Evolutionary conservation across 768 basidiomycete genomes (phyloP).

Genomic region (Asterophora lycoperdoides): DNA sequence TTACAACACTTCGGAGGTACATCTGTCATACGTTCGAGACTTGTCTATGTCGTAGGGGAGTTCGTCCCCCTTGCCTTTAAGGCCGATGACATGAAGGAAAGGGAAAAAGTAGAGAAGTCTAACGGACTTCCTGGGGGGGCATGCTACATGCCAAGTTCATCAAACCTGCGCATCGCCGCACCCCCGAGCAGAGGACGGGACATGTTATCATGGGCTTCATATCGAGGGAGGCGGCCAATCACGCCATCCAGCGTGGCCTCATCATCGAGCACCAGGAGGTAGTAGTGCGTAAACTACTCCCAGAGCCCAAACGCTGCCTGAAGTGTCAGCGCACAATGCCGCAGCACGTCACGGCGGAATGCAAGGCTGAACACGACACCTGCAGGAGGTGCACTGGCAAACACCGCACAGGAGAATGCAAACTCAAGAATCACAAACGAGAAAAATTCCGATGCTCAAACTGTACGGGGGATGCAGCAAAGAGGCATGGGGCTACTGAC

Average conservation of each 20-base stretch:
- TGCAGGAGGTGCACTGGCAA: constrained; percentile 15
- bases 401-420: constrained; percentile 20
- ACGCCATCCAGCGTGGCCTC: constrained; percentile 7
- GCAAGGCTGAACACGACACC: constrained; percentile 3
- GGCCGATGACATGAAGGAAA: neutral
- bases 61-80: constrained; percentile 20
- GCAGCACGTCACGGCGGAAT: constrained; percentile 12
- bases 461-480: constrained; percentile 15
- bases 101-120: constrained; percentile 10
- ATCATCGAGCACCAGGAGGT: constrained; percentile 13
- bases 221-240: constrained; percentile 19
- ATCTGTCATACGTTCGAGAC: constrained; percentile 5
- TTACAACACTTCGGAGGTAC: constrained; percentile 9
- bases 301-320: constrained; percentile 22
- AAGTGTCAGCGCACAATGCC: constrained; percentile 20
- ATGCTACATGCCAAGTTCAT: constrained; percentile 22
- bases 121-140: constrained; percentile 3
- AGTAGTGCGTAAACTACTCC: constrained; percentile 10
- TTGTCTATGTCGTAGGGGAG: constrained; percentile 13
- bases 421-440: neutral
- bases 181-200: constrained; percentile 16
- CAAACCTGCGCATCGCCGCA: constrained; percentile 18
- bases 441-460: constrained; percentile 17
- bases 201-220: constrained; percentile 21
- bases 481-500: constrained; percentile 27